A percentile compares a stretch with the other conserved stretches of the same genome.
Conservation (phyloP, 2,329 filamentous ascomycete genomes). For the Ploettnerulaceae sp. region DNA sequence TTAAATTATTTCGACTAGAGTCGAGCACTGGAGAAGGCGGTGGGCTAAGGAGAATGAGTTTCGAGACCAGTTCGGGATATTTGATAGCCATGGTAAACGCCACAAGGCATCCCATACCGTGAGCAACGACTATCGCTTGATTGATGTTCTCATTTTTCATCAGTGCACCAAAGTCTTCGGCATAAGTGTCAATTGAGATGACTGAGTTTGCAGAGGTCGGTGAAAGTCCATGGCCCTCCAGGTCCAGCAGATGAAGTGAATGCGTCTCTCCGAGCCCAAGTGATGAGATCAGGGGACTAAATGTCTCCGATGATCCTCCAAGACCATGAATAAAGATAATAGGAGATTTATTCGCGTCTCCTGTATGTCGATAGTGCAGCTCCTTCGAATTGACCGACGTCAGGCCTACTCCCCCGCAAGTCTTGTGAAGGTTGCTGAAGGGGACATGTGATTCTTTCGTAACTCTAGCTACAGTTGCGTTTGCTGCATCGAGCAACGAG, state of each 20-base stretch:
- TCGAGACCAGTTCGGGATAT: conserved; percentile 39
- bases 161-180: conserved; percentile 39
- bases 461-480: conserved; percentile 29
- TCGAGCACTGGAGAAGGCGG: conserved; percentile 42
- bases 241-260: conserved; percentile 43
- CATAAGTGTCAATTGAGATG: conserved; percentile 41
- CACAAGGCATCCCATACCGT: conserved; percentile 48
- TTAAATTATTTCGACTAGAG: conserved; percentile 30
- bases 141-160: conserved; percentile 35
- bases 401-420: conserved; percentile 33
- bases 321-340: conserved; percentile 53
- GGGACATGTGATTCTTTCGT: conserved; percentile 28
- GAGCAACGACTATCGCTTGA: conserved; percentile 42
- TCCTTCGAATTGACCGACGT: conserved; percentile 39
- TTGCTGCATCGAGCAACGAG: conserved; percentile 23
- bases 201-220: conserved; percentile 43
- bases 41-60: conserved; percentile 45
- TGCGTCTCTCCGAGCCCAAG: conserved; percentile 33
- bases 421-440: conserved; percentile 32
- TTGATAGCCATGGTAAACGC: conserved; percentile 40
- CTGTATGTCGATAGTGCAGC: conserved; percentile 36
- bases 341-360: conserved; percentile 27
- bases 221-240: conserved; percentile 52
- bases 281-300: conserved; percentile 40
- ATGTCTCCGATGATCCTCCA: conserved; percentile 43